Percentiles rank a stretch among this genome's conserved stretches.
phyloP scores from a whole-genome alignment of 1,284 basidiomycete genomes.

The Cronartium quercuum region DNA sequence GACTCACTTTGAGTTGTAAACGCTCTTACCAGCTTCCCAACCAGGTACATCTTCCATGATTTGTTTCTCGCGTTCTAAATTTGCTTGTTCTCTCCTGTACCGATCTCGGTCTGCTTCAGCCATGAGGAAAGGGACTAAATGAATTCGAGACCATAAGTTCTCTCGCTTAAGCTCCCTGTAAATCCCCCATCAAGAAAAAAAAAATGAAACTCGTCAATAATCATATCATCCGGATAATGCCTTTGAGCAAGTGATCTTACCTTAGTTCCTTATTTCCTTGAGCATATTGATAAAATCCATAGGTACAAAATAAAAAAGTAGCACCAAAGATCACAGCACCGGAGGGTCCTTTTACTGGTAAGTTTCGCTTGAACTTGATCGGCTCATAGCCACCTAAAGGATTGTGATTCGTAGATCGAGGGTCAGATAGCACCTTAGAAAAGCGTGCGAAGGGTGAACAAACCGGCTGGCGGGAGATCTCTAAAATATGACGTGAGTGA shows the following conservation, averaged over 20 bases:
- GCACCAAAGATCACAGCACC: slow-evolving; percentile 78
- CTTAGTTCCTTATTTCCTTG: slow-evolving; percentile 84
- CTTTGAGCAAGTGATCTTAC: slow-evolving; percentile 55
- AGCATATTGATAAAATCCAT: slow-evolving; percentile 87
- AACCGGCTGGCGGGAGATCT: slow-evolving; percentile 27
- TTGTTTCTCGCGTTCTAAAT: slow-evolving; percentile 70
- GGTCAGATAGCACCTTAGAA: background rate
- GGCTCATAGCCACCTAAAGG: slow-evolving; percentile 74
- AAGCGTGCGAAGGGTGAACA: background rate
- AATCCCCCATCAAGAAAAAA: background rate
- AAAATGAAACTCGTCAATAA: slow-evolving; percentile 10
- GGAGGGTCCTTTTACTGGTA: slow-evolving; percentile 84
- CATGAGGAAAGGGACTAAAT: slow-evolving; percentile 82
- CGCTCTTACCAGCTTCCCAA: slow-evolving; percentile 56
- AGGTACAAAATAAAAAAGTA: slow-evolving; percentile 75
- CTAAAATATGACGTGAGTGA: background rate
- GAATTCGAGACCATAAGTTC: slow-evolving; percentile 89
- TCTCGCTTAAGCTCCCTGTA: slow-evolving; percentile 85
- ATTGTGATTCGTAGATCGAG: background rate
- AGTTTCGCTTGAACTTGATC: slow-evolving; percentile 91
- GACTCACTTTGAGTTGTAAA: slow-evolving; percentile 35
- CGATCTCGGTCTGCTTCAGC: slow-evolving; percentile 89
- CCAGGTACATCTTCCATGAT: slow-evolving; percentile 93
- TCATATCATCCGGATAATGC: background rate
- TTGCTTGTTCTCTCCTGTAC: slow-evolving; percentile 75